Evolutionary conservation across 139 green algal genomes (phyloP), one percentile per base, ranked within the genome.

Genomic region (Coelastrella sp.): DNA sequence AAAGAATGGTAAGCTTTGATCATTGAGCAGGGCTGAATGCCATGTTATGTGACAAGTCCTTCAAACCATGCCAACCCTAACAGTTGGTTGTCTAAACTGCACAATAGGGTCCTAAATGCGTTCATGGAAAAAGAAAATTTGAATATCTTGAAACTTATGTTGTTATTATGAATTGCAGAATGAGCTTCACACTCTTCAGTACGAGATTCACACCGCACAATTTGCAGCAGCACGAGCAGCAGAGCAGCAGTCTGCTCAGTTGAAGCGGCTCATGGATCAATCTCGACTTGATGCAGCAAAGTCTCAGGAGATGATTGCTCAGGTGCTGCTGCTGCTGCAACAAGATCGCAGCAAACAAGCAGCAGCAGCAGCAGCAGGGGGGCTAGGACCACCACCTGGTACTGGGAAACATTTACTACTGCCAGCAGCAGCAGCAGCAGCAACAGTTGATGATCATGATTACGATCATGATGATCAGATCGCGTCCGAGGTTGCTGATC

Each of bases 251-350:
- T 35, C 30, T 48, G 72, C 72, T 2, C 17, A 64, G 30, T 60
- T 84, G 25, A 84, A 74, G 32, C 60, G 78, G 9, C 41, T 84
- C 40, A 84, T 84, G 78, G 78, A 84, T 45, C 78, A 84, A 27
- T 53, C 27, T 5, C 34, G 62, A 43, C 41, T 84, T 0, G 78
- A 84, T 19, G 60, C 78, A 6, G 27, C 19, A n/a, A 84, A 84
- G 41, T 76, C 78, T 11, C 78, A 84, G 7, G 78, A 84, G 17
- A 84, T 84, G 78, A 64, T 84, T 40, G 53, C 37, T 2, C 75
- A 82, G 38, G 75, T 82, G 11, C 34, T 82, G 23, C 11, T 7
- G 21, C 53, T 82, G 51, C 75, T 82, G 35, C 75, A 82, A 32
- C n/a, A 40, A 21, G 75, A 82, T 41, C 62, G 57, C 15, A 8